A percentile compares a stretch with the other conserved stretches of the same genome.
These are phyloP conservation scores for Nakazawaea siamensis DNA, from an alignment of 805 yeast genomes.

Conservation along the genomic window DNA sequence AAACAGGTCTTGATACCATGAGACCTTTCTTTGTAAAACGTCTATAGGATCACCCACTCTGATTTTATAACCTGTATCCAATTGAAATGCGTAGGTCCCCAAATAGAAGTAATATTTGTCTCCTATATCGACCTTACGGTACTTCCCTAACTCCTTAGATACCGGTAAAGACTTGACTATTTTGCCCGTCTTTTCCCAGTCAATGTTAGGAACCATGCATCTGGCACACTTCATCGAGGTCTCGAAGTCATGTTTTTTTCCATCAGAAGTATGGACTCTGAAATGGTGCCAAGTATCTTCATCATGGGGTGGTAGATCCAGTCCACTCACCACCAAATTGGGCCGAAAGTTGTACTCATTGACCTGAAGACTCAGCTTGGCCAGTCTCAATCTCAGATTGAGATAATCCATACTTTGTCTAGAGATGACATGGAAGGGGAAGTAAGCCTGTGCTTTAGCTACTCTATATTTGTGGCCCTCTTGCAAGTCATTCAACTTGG, in stretches of 20 bases:
- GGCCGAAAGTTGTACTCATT: constrained; percentile 18
- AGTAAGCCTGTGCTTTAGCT: constrained; percentile 22
- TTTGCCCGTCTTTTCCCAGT: constrained; percentile 14
- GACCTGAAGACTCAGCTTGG: constrained; percentile 11
- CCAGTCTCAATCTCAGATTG: constrained; percentile 10
- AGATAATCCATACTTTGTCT: constrained; percentile 15
- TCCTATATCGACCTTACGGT: constrained; percentile 10
- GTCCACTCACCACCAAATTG: constrained; percentile 17
- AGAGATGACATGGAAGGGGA: constrained; percentile 19
- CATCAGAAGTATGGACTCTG: no score
- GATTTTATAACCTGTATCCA: constrained; percentile 4
- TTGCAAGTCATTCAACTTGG: background rate
- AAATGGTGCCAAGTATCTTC: no score
- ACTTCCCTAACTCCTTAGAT: constrained; percentile 3
- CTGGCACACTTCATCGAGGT: no score
- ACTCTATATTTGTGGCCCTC: constrained; percentile 9
- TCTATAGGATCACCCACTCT: constrained; percentile 8
- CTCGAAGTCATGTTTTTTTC: no score
- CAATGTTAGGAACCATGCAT: constrained; percentile 21
- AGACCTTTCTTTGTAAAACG: constrained; percentile 4
- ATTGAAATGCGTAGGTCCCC: constrained; percentile 8
- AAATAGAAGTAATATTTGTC: constrained; percentile 5
- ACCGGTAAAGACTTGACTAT: constrained; percentile 3
- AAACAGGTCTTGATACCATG: no score
- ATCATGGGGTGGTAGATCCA: no score